Conservation (phyloP, 768 basidiomycete species). For the Pleurotus sapidus region DNA sequence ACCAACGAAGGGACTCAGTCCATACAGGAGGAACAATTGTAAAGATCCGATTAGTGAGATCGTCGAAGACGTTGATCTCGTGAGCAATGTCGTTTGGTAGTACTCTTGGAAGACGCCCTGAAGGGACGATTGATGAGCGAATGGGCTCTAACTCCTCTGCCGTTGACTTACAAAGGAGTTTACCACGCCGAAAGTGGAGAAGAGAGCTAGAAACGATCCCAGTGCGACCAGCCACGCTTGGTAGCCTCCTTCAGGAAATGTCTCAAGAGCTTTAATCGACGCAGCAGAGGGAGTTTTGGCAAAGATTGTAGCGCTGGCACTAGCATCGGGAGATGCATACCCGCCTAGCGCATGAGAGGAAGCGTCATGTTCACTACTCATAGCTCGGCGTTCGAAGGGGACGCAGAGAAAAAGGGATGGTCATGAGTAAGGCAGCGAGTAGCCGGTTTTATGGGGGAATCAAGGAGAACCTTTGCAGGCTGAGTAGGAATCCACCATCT, state of each 20-base stretch:
- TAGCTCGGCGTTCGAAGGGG: too few relatives aligned
- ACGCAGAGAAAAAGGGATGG: too few relatives aligned
- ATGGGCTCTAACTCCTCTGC: neutral
- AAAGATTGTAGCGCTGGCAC: too few relatives aligned
- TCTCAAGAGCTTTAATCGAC: neutral
- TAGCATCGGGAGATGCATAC: too few relatives aligned
- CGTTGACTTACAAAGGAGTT: conserved; percentile 7
- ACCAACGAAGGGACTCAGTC: conserved; percentile 18
- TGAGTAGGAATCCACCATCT: too few relatives aligned
- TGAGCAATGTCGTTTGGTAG: conserved; percentile 18
- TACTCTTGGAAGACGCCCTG: conserved; percentile 25
- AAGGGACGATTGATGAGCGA: neutral
- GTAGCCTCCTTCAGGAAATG: conserved; percentile 10
- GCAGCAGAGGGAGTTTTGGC: too few relatives aligned
- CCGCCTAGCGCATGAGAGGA: too few relatives aligned
- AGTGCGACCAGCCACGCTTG: conserved; percentile 10
- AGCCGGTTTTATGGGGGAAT: too few relatives aligned
- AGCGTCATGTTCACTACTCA: too few relatives aligned
- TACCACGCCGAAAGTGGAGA: conserved; percentile 11
- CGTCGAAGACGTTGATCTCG: conserved; percentile 19
- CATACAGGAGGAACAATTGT: conserved; percentile 22
- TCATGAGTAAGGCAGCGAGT: too few relatives aligned
- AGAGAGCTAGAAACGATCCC: conserved; percentile 7
- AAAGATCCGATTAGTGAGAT: conserved; percentile 24
- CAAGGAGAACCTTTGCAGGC: too few relatives aligned